Conservation (phyloP, 352 stramenopile genomes). For the Halophytophthora polymorphica region DNA sequence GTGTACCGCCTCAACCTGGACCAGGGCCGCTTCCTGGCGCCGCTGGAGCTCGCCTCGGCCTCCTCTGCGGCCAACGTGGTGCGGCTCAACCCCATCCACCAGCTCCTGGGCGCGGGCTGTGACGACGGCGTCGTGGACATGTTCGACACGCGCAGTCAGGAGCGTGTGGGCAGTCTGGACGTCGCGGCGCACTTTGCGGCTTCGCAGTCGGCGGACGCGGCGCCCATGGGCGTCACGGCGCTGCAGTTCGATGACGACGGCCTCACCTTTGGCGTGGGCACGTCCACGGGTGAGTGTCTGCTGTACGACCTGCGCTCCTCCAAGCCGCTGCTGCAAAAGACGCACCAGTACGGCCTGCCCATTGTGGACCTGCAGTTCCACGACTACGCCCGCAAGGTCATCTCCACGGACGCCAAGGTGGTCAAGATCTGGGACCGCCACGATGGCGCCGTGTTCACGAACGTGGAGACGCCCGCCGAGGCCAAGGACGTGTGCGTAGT, state of each 20-base stretch:
- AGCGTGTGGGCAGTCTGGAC: constrained; percentile 65
- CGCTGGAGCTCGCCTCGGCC: constrained; percentile 60
- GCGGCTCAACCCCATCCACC: constrained; percentile 87
- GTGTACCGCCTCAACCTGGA: constrained; percentile 99
- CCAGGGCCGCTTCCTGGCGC: constrained; percentile 93
- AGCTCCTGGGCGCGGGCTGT: constrained; percentile 88
- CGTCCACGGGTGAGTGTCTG: constrained; percentile 89
- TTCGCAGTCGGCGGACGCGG: constrained; percentile 8
- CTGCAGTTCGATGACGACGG: constrained; percentile 93
- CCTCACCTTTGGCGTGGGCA: constrained; percentile 94
- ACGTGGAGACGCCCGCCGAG: constrained; percentile 95
- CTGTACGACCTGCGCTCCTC: constrained; percentile 97
- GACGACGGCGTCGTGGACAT: constrained; percentile 95
- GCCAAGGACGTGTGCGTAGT: constrained; percentile 96
- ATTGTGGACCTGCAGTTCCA: constrained; percentile 95
- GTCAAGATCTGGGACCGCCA: constrained; percentile 98
- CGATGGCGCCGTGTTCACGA: constrained; percentile 91
- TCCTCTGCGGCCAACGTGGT: constrained; percentile 85
- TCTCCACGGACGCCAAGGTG: constrained; percentile 96
- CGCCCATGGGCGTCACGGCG: constrained; percentile 89
- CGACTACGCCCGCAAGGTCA: constrained; percentile 84
- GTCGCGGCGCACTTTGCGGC: constrained; percentile 30
- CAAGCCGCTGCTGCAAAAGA: constrained; percentile 93
- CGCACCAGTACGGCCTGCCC: constrained; percentile 97
- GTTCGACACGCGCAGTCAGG: constrained; percentile 91